Conservation (phyloP, 441 rosid species). For the Jatropha podagrica region DNA sequence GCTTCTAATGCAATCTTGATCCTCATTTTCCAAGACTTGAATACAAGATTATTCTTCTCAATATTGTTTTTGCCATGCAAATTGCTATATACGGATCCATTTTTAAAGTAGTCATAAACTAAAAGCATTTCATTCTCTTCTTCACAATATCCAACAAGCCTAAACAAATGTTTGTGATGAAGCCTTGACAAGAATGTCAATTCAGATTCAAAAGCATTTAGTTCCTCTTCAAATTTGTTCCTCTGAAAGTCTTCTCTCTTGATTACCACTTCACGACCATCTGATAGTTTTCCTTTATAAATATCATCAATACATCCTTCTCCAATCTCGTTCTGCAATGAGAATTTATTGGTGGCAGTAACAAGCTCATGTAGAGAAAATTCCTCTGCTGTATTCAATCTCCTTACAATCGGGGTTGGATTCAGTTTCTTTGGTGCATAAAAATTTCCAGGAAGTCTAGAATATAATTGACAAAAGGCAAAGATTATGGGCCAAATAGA, state of each 20-base stretch:
- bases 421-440: neutral
- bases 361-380: constrained; percentile 6
- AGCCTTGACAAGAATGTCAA: constrained; percentile 63
- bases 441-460: neutral
- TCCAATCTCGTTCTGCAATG: neutral
- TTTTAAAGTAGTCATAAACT: constrained; percentile 75
- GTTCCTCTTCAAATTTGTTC: constrained; percentile 64
- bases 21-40: constrained; percentile 79
- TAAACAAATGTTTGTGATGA: constrained; percentile 79
- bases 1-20: constrained; percentile 74
- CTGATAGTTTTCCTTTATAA: constrained; percentile 5
- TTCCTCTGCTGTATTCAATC: neutral
- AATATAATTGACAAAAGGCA: neutral
- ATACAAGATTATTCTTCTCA: constrained; percentile 42
- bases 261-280: constrained; percentile 58
- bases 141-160: constrained; percentile 81
- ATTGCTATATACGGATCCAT: constrained; percentile 72
- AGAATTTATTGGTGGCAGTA: constrained; percentile 7
- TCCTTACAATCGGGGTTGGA: neutral
- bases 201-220: constrained; percentile 76
- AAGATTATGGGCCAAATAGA: constrained; percentile 7
- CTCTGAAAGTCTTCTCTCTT: constrained; percentile 57
- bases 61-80: constrained; percentile 47
- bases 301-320: neutral
- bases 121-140: constrained; percentile 66